Conservation (phyloP, 1,139 yeast species). For the Blastobotrys arbuscula region DNA sequence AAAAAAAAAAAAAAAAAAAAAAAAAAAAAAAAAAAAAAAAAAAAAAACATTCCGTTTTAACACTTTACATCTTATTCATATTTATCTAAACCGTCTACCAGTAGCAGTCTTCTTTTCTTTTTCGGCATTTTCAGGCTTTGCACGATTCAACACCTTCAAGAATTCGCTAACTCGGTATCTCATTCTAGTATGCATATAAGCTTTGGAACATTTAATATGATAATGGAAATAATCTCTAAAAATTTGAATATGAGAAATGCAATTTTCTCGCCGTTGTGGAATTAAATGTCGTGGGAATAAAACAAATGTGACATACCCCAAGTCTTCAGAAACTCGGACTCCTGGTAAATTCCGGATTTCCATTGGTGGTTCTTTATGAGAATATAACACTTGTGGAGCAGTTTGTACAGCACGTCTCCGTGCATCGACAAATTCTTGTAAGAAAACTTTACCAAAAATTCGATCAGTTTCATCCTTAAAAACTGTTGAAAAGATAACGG, state of each 20-base stretch:
- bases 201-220: conserved; percentile 96
- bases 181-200: conserved; percentile 98
- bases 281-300: conserved; percentile 66
- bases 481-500: conserved; percentile 89
- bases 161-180: conserved; percentile 90
- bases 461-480: conserved; percentile 97
- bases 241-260: conserved; percentile 82
- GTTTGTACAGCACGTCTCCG: conserved; percentile 94
- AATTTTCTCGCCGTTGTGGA: conserved; percentile 70
- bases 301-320: conserved; percentile 44
- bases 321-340: conserved; percentile 30
- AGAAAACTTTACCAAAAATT: conserved; percentile 87
- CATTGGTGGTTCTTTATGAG: conserved; percentile 87
- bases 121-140: conserved; percentile 87
- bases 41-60: not conserved
- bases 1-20: not conserved
- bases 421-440: conserved; percentile 97
- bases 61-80: too few species aligned
- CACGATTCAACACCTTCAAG: conserved; percentile 91
- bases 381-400: conserved; percentile 94
- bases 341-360: conserved; percentile 54
- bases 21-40: not conserved
- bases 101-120: conserved; percentile 80
- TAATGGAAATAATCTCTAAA: conserved; percentile 97
- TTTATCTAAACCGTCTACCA: conserved; percentile 63